These are phyloP conservation scores for Bretschneidera sinensis DNA, from an alignment of 345 rosid species.

Conservation along the genomic window DNA sequence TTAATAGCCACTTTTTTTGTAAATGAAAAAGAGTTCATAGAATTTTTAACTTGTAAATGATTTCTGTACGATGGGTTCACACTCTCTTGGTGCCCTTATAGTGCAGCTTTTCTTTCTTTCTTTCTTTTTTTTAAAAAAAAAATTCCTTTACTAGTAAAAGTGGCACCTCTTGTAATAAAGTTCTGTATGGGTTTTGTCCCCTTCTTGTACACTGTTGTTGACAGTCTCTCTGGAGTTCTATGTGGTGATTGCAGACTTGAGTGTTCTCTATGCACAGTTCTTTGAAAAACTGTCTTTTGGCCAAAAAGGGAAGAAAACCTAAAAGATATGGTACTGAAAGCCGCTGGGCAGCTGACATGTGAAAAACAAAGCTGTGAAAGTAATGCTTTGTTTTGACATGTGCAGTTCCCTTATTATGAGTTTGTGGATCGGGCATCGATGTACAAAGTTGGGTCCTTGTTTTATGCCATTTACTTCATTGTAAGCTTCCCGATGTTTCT, in stretches of 20 bases:
- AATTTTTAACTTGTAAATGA: too few relatives aligned
- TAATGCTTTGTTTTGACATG: conserved; percentile 20
- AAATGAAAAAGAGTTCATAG: too few relatives aligned
- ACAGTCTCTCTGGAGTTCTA: not conserved
- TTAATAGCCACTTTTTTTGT: too few relatives aligned
- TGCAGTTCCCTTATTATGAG: conserved; percentile 96
- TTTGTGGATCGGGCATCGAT: conserved; percentile 92
- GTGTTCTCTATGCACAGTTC: not conserved
- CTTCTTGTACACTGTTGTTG: not conserved
- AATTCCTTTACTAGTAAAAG: too few relatives aligned
- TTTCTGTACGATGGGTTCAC: too few relatives aligned
- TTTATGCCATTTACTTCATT: conserved; percentile 91
- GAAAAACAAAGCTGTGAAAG: conserved; percentile 1
- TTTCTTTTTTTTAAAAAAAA: too few relatives aligned
- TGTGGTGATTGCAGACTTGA: not conserved
- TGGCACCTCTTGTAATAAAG: too few relatives aligned
- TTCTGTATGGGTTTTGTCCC: too few relatives aligned
- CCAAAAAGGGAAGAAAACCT: too few relatives aligned
- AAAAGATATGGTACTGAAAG: too few relatives aligned
- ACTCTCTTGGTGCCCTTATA: too few relatives aligned
- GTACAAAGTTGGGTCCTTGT: conserved; percentile 93
- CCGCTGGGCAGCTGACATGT: not conserved
- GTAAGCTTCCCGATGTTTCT: conserved; percentile 99
- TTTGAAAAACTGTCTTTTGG: not conserved
- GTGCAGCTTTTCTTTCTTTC: too few relatives aligned